phyloP scores from a whole-genome alignment of 2,329 filamentous ascomycete species.

The Cryoendolithus antarcticus region DNA sequence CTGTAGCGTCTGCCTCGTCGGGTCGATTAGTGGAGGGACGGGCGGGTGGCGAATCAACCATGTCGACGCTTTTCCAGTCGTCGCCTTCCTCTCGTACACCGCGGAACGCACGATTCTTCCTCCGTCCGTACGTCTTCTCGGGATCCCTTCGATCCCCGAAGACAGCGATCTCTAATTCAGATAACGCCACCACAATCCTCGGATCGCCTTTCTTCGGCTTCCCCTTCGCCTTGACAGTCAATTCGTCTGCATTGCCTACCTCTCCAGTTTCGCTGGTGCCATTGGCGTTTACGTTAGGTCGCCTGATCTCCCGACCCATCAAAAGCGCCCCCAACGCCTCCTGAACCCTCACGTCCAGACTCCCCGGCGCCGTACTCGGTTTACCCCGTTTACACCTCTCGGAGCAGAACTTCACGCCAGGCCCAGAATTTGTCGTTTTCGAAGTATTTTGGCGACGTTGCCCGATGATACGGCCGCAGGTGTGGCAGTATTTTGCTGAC shows the following conservation, averaged over 20 bases:
- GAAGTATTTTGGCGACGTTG: constrained; percentile 6
- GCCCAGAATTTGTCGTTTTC: constrained; percentile 18
- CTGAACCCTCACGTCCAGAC: constrained; percentile 41
- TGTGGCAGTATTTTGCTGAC: constrained; percentile 36
- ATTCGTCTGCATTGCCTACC: too few relatives aligned
- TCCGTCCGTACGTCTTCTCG: constrained; percentile 32
- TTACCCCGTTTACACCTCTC: constrained; percentile 41
- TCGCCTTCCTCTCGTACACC: constrained; percentile 28
- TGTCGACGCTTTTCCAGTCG: constrained; percentile 34
- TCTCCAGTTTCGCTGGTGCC: too few relatives aligned
- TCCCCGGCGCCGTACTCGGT: constrained; percentile 27
- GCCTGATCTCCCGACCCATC: constrained; percentile 16
- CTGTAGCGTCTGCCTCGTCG: too few relatives aligned
- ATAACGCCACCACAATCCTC: constrained; percentile 37
- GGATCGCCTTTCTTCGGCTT: constrained; percentile 33
- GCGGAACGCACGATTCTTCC: constrained; percentile 28
- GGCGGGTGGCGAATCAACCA: constrained; percentile 10
- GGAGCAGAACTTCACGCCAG: constrained; percentile 43
- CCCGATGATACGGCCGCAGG: constrained; percentile 43
- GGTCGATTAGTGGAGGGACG: too few relatives aligned
- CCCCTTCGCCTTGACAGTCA: not conserved
- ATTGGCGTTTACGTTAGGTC: too few relatives aligned
- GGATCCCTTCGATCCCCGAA: constrained; percentile 37
- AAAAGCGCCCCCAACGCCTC: constrained; percentile 33
- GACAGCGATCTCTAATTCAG: constrained; percentile 37